phyloP scores from a whole-genome alignment of 305 asterid species.

The Coffea humblotiana region DNA sequence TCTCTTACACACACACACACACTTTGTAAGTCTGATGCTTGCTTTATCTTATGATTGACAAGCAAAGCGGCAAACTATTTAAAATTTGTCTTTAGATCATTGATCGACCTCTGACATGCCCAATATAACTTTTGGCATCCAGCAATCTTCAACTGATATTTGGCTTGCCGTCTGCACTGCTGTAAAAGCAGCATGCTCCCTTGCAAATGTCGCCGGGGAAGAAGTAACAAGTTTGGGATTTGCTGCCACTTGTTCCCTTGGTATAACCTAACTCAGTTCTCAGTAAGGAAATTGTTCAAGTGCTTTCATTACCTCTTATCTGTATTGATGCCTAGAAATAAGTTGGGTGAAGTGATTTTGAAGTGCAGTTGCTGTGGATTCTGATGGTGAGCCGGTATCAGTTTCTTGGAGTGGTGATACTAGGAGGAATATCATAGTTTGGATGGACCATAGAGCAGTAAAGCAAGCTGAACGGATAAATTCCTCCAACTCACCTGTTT shows the following conservation, averaged over 20 bases:
- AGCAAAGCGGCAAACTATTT: not conserved
- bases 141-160: slow-evolving; percentile 99
- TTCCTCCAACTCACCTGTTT: slow-evolving; percentile 81
- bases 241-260: slow-evolving; percentile 98
- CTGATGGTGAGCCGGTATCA: slow-evolving; percentile 92
- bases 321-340: slow-evolving; percentile 32
- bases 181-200: slow-evolving; percentile 75
- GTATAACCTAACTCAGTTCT: slow-evolving; percentile 29
- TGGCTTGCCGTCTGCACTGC: slow-evolving; percentile 99
- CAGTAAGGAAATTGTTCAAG: not conserved
- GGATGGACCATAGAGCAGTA: slow-evolving; percentile 99
- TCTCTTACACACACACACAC: too few relatives aligned
- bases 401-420: slow-evolving; percentile 90
- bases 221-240: slow-evolving; percentile 92
- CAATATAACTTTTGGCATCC: slow-evolving; percentile 18
- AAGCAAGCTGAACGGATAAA: slow-evolving; percentile 88
- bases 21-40: not conserved
- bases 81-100: not conserved
- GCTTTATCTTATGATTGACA: not conserved
- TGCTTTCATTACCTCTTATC: slow-evolving; percentile 9
- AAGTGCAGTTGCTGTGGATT: slow-evolving; percentile 86
- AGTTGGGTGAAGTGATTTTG: slow-evolving; percentile 37
- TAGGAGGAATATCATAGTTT: slow-evolving; percentile 89
- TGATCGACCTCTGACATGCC: slow-evolving; percentile 19
- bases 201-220: slow-evolving; percentile 67